phyloP scores from a whole-genome alignment of 73 alveolate species.

The Breviolum minutum region DNA sequence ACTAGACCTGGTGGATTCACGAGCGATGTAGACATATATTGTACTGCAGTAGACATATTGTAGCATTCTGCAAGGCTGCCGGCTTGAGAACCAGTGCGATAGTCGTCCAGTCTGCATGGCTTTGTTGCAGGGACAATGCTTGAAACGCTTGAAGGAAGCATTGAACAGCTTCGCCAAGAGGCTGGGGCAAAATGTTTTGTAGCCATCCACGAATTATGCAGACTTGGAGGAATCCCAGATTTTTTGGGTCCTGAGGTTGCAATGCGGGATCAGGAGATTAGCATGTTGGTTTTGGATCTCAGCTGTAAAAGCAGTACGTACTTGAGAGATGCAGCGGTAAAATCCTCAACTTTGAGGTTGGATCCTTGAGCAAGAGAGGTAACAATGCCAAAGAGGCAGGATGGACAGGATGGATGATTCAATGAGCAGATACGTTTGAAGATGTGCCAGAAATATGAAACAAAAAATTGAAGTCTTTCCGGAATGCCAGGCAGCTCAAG shows the following conservation, averaged over 20 bases:
- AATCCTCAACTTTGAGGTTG: conserved; percentile 2
- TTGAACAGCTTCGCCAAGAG: conserved; percentile 75
- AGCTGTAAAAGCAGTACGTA: not conserved
- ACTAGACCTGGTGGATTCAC: too few relatives aligned
- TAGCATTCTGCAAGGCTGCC: too few relatives aligned
- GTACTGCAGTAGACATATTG: too few relatives aligned
- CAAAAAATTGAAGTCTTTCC: not conserved
- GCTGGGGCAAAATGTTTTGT: not conserved
- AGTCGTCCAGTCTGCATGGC: too few relatives aligned
- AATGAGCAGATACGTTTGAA: too few relatives aligned
- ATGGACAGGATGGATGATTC: not conserved
- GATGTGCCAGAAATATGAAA: too few relatives aligned
- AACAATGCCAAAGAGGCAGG: conserved; percentile 58
- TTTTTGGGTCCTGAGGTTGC: conserved; percentile 7
- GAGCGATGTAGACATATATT: too few relatives aligned
- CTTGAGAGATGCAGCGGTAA: not conserved
- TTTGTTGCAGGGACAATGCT: conserved; percentile 10
- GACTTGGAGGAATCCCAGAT: not conserved
- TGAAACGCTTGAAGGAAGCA: conserved; percentile 13
- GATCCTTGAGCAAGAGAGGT: conserved; percentile 69
- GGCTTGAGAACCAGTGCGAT: too few relatives aligned
- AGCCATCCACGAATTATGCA: not conserved
- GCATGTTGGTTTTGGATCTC: conserved; percentile 41
- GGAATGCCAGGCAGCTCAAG: conserved; percentile 8
- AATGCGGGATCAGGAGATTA: conserved; percentile 71